Base-by-base conservation (phyloP, 1,284 basidiomycete species). In the Bjerkandera adusta region DNA sequence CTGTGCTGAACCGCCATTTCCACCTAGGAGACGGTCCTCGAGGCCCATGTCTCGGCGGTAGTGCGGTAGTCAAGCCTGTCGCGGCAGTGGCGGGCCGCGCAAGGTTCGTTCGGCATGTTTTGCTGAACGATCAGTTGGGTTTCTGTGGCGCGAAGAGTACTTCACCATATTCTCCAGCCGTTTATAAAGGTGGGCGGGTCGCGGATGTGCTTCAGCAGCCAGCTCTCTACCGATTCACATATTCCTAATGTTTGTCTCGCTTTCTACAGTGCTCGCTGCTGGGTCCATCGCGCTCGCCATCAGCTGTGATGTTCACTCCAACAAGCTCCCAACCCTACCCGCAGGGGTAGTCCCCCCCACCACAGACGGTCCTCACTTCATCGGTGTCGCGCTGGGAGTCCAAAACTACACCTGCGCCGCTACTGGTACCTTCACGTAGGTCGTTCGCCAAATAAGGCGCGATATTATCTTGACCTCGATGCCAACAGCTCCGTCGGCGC, bases 361-460 rank as follows among this genome's bases (percentile, higher is more conserved):
- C 1, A 25, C 47, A 5, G 33, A 41, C 3, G 22, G 30, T 13
- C 55, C 58, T 11, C 37, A 24, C n/a, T 57, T 47, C 48, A 49
- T 64, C 38, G 51, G 54, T 1, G 36, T 66, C 21, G 67, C 59
- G 10, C 52, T 66, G 7, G 66, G 67, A 26, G 53, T 57, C 1
- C 63, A 69, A 45, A 69, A 69, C 49, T 69, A 69, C 51, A 64
- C 62, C 22, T 68, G 67, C 53, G 45, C 45, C 15, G 27, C 56
- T 10, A 37, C 51, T 4, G 59, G 59, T n/a, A 65, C 51, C 29
- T 68, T 54, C 47, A 49, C 55, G 63, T 67, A 50, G 45, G 61
- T 22, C 33, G 35, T 52, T 27, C 5, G 37, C 4, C 18, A 18
- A 2, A 24, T 52, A 6, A 53, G 39, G 29, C 25, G 11, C 40